Percentiles rank a stretch among this genome's conserved stretches.
These are phyloP conservation scores for Populus hybrid DNA, from an alignment of 441 rosid species.

Conservation along the genomic window DNA sequence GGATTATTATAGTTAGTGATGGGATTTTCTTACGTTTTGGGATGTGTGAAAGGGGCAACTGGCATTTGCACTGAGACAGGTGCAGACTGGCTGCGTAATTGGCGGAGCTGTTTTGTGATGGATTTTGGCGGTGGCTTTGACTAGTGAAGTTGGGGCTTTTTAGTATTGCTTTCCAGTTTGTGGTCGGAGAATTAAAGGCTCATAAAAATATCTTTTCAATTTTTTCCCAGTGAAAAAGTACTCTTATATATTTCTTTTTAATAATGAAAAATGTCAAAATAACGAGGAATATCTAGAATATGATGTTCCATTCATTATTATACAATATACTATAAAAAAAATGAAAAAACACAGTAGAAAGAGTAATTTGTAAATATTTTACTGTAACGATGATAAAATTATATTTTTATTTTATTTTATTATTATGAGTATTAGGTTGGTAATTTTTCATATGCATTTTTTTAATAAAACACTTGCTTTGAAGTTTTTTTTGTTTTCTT, in stretches of 20 bases:
- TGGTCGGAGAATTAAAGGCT: background rate
- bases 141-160: background rate
- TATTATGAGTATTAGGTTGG: background rate
- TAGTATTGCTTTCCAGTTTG: background rate
- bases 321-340: too few species aligned
- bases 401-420: too few species aligned
- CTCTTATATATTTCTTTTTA: background rate
- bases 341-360: background rate
- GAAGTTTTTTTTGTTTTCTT: too few species aligned
- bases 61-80: background rate
- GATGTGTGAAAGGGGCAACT: background rate
- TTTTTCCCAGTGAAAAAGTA: background rate
- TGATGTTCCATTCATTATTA: background rate
- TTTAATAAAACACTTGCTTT: too few species aligned
- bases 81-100: constrained; percentile 26
- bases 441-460: too few species aligned
- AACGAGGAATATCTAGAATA: too few species aligned
- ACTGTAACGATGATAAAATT: background rate
- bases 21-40: constrained; percentile 14
- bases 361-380: too few species aligned
- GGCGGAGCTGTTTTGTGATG: constrained; percentile 16
- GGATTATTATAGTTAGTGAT: background rate
- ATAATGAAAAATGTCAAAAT: too few species aligned
- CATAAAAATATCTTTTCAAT: background rate
- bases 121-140: constrained; percentile 12